Percentiles rank a stretch among this genome's conserved stretches.
phyloP scores from a whole-genome alignment of 768 basidiomycete genomes.

The Pilatotrama ljubarskyi region DNA sequence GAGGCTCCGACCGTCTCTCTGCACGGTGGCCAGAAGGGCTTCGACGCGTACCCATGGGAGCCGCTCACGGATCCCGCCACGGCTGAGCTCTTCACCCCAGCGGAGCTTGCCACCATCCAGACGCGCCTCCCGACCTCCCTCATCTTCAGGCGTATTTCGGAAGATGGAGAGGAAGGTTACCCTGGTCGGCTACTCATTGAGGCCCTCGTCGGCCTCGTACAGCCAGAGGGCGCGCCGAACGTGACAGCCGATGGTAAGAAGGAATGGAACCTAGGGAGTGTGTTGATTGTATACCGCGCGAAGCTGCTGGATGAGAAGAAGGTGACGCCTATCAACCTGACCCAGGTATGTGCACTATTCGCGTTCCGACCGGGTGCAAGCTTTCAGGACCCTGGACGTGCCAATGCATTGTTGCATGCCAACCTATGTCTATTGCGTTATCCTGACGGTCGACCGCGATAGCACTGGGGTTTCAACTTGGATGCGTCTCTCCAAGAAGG shows the following conservation, averaged over 20 bases:
- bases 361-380: neutral
- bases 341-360: conserved; percentile 55
- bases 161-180: conserved; percentile 72
- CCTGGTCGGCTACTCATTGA: conserved; percentile 63
- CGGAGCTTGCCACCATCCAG: conserved; percentile 50
- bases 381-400: too few relatives aligned
- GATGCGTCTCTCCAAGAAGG: conserved; percentile 59
- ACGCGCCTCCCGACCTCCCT: conserved; percentile 38
- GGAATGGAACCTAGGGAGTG: conserved; percentile 59
- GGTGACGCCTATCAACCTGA: conserved; percentile 75
- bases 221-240: conserved; percentile 31
- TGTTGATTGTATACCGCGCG: conserved; percentile 69
- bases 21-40: conserved; percentile 70
- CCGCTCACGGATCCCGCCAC: conserved; percentile 39
- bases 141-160: conserved; percentile 58
- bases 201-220: conserved; percentile 32
- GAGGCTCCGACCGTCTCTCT: conserved; percentile 54
- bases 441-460: neutral
- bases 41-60: conserved; percentile 58
- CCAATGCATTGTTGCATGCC: neutral
- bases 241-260: conserved; percentile 23
- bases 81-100: conserved; percentile 51
- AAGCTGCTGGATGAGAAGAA: conserved; percentile 50
- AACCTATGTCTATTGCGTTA: neutral
- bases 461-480: conserved; percentile 87